Evolutionary conservation across 805 yeast genomes (phyloP), one percentile per base, ranked within the genome.

Genomic region (Candida sanyiensis): DNA sequence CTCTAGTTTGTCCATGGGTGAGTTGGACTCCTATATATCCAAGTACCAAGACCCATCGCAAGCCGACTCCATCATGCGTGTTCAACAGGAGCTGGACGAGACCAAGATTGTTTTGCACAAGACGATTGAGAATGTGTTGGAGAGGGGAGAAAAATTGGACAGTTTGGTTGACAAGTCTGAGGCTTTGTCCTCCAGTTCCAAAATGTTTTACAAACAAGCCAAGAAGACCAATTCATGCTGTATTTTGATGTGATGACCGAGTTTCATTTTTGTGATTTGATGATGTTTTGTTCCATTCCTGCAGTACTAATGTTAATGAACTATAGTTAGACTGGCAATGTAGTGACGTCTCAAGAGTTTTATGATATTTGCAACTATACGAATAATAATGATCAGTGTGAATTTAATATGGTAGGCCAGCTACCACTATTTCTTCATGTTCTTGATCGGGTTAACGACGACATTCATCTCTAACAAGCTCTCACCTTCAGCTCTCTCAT

Each of bases 151-250:
- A 63, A 88, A 88, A 56, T 75, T 93, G 54, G 98, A 93, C 58
- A 73, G 93, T 29, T 71, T 93, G 52, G 97, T 93, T 29, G 96
- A 90, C 58, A 93, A 93, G 68, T 83, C 95, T 27, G 97, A 89
- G 61, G 95, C 96, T 1, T 72, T 93, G 56, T 82, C 93, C 25
- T 73, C 85, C 15, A 77, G 89, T 39, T 84, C 96, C 17, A 79
- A 90, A 58, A 87, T 88, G 84, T 93, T 93, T 61, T 93, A 90
- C 70, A 89, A 87, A 59, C 96, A 90, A 63, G 97, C 98, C 24
- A 88, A 93, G 71, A 90, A 89, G 63, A 80, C 90, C 10, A 87
- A 87, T 62, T 83, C 94, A 7, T 87, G 96, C 66, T 87, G 96
- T 67, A 68, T 81, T 17, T 70, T 86, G 46, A 73, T 81, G 72